Conservation (phyloP, 23 red algal species). For the Agarophyton chilense region DNA sequence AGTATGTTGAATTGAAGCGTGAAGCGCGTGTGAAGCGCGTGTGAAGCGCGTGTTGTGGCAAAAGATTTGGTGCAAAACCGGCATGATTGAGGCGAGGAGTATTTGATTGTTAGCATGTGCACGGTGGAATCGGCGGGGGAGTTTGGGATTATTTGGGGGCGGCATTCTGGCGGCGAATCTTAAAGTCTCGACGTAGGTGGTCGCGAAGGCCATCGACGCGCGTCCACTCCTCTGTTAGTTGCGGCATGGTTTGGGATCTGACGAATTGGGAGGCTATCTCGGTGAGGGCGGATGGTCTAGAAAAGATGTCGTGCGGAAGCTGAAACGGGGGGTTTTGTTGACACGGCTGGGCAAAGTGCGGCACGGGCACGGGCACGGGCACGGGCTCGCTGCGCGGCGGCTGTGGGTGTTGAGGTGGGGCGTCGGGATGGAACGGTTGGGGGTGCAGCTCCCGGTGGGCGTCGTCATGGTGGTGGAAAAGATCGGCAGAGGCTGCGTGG, state of each 20-base stretch:
- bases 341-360: not conserved
- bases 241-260: not conserved
- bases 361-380: not conserved
- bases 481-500: too few species aligned
- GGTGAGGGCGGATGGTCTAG: not conserved
- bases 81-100: not conserved
- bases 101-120: too few species aligned
- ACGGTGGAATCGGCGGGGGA: too few species aligned
- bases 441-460: too few species aligned
- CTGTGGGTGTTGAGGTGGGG: too few species aligned
- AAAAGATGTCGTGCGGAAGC: slow-evolving; percentile 24
- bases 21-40: too few species aligned
- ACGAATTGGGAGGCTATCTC: slow-evolving; percentile 9
- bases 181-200: slow-evolving; percentile 48
- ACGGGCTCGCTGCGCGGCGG: too few species aligned
- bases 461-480: too few species aligned
- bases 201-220: slow-evolving; percentile 10
- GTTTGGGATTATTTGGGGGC: not conserved
- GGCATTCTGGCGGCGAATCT: slow-evolving; percentile 1
- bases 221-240: slow-evolving; percentile 33
- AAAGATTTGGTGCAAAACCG: too few species aligned
- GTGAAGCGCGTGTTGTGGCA: too few species aligned
- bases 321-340: not conserved
- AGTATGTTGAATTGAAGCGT: too few species aligned
- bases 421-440: too few species aligned